Conservation (phyloP, 2,329 filamentous ascomycete genomes). For the Aspergillus sp. region DNA sequence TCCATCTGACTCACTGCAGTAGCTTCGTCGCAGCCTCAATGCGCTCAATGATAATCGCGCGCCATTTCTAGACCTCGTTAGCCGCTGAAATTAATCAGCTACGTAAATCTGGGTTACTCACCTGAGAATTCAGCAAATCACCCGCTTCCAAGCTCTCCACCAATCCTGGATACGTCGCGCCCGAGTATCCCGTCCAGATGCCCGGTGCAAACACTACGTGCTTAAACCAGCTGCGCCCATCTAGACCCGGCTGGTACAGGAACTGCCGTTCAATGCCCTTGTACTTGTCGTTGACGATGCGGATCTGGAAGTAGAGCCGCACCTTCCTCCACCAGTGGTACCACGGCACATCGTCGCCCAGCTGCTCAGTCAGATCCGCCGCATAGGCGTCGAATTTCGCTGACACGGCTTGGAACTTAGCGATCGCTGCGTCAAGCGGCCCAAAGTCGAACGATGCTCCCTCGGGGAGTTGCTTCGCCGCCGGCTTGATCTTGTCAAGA, state of each 20-base stretch:
- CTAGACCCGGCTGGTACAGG: slow-evolving; percentile 72
- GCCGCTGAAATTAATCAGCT: not conserved
- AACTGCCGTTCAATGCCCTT: slow-evolving; percentile 82
- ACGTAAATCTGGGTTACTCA: slow-evolving; percentile 35
- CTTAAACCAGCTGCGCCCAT: slow-evolving; percentile 85
- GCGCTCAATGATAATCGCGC: slow-evolving; percentile 40
- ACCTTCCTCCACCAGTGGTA: slow-evolving; percentile 73
- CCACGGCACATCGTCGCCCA: slow-evolving; percentile 67
- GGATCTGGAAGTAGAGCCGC: slow-evolving; percentile 64
- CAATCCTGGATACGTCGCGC: slow-evolving; percentile 67
- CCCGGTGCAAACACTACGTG: slow-evolving; percentile 92
- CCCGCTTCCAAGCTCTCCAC: slow-evolving; percentile 61
- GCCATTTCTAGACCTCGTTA: slow-evolving; percentile 43
- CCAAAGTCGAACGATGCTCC: slow-evolving; percentile 43
- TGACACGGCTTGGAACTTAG: slow-evolving; percentile 52
- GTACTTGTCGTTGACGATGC: slow-evolving; percentile 74
- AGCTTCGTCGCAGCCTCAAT: slow-evolving; percentile 36
- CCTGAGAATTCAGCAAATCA: slow-evolving; percentile 52
- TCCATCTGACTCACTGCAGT: slow-evolving; percentile 23
- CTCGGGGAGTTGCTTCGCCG: slow-evolving; percentile 28
- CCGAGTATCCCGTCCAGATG: slow-evolving; percentile 86
- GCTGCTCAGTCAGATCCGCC: slow-evolving; percentile 49
- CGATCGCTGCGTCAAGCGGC: slow-evolving; percentile 52
- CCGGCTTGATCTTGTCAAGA: slow-evolving; percentile 36
- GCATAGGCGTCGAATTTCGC: slow-evolving; percentile 55